Evolutionary conservation across 2,329 filamentous ascomycete species (phyloP).

Genomic region (Epichloe hybrida): DNA sequence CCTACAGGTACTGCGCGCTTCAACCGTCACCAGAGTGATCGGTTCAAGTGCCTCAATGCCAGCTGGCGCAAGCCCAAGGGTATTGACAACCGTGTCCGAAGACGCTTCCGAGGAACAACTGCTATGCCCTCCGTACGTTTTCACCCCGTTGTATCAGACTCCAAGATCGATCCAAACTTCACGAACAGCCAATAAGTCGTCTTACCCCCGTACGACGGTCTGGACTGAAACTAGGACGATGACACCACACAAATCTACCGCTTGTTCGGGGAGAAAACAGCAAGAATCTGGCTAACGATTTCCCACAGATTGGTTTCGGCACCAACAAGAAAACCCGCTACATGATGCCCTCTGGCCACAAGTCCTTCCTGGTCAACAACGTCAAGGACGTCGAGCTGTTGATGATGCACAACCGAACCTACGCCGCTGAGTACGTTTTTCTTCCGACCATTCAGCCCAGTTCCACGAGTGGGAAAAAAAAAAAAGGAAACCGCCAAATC

Average conservation of each 20-base stretch:
- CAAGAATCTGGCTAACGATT: constrained; percentile 2
- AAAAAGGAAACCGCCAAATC: too few species aligned
- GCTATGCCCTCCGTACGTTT: constrained; percentile 92
- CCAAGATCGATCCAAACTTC: neutral
- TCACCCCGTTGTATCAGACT: neutral
- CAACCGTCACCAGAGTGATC: constrained; percentile 94
- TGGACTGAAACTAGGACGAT: neutral
- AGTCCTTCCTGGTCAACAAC: constrained; percentile 99
- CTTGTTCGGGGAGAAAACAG: neutral
- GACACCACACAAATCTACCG: neutral
- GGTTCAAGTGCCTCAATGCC: constrained; percentile 80
- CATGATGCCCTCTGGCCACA: constrained; percentile 98
- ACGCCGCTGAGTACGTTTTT: constrained; percentile 82
- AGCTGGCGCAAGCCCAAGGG: constrained; percentile 99
- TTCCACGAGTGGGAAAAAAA: too few species aligned
- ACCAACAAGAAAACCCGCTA: constrained; percentile 99
- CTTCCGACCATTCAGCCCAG: too few species aligned
- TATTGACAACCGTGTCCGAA: constrained; percentile 96
- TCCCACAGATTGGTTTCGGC: constrained; percentile 79
- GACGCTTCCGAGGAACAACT: constrained; percentile 92
- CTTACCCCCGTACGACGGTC: neutral
- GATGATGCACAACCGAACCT: constrained; percentile 99
- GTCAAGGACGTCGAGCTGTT: constrained; percentile 89
- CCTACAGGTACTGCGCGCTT: constrained; percentile 75
- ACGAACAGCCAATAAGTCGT: neutral